Base-by-base conservation (phyloP, 2,329 filamentous ascomycete genomes). In the Talaromyces rugulosus region DNA sequence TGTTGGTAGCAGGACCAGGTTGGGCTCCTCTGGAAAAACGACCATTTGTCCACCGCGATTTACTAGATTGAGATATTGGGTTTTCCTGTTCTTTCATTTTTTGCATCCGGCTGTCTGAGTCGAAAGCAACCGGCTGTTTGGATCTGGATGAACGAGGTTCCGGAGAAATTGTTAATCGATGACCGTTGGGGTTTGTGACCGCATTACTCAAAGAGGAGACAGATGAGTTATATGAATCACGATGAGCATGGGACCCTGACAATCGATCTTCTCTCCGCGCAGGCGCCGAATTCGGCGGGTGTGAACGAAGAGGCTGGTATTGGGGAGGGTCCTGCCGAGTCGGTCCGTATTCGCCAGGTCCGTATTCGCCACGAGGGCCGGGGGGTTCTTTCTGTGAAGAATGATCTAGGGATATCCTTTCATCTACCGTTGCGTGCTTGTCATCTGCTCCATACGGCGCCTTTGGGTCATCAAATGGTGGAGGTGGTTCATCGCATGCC, bases 401-500 rank as follows among this genome's bases (percentile, higher is more conserved):
- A 33, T 47, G 4, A 34, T 28, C 30, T 31, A 23, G 14, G 16
- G 27, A 33, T 2, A 11, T 16, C 14, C 23, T 30, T n/a, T 54
- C 50, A 47, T 31, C n/a, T 28, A 36, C 44, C 4, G n/a, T 30
- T 6, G 30, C 36, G 5, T 58, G 33, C 40, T 64, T 62, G 12
- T 58, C 42, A n/a, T 61, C 63, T 27, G 52, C 53, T n/a, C 14
- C n/a, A 18, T 59, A 64, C 3, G 16, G n/a, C 18, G 55, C 28
- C 11, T 56, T 57, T n/a, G 23, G 18, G 8, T 59, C 42, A 47
- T 54, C 12, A 47, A 64, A 63, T 1, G 61, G 60, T 9, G 63
- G 63, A 11, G 63, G 63, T 4, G 63, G 34, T 12, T 64, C 61
- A 36, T 64, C 54, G 8, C 18, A 27, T 4, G 47, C 54, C 9